phyloP scores from a whole-genome alignment of 345 rosid species.

The Dipteronia sinensis region DNA sequence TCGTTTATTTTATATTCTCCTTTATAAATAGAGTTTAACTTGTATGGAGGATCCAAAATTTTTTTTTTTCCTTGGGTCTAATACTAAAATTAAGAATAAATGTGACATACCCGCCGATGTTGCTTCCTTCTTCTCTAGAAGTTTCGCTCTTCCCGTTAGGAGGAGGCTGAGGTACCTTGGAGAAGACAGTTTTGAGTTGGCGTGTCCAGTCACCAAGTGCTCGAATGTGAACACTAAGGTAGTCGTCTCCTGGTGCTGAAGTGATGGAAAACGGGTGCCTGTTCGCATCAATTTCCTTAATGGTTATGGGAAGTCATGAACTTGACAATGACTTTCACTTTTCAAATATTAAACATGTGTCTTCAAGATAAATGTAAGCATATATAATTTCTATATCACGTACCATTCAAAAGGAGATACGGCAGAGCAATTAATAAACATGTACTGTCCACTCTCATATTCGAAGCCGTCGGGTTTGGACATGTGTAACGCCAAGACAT shows the following conservation, averaged over 20 bases:
- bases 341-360: too few relatives aligned
- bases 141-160: slow-evolving; percentile 60
- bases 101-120: slow-evolving; percentile 32
- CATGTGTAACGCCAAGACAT: slow-evolving; percentile 78
- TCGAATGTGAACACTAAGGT: slow-evolving; percentile 83
- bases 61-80: too few relatives aligned
- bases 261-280: slow-evolving; percentile 97
- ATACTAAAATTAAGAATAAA: not conserved
- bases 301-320: not conserved
- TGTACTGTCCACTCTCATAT: slow-evolving; percentile 90
- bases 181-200: slow-evolving; percentile 69
- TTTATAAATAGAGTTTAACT: too few relatives aligned
- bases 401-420: slow-evolving; percentile 87
- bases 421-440: slow-evolving; percentile 78
- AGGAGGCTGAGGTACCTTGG: slow-evolving; percentile 70
- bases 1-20: too few relatives aligned
- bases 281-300: not conserved
- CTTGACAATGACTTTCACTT: too few relatives aligned
- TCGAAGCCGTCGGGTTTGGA: slow-evolving; percentile 81
- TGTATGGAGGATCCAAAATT: too few relatives aligned
- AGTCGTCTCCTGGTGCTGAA: slow-evolving; percentile 85
- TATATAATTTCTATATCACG: not conserved
- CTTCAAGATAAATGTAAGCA: not conserved
- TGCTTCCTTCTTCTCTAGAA: slow-evolving; percentile 58
- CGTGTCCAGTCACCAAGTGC: slow-evolving; percentile 88